phyloP scores from a whole-genome alignment of 305 asterid species.

The Fraxinus greggii region DNA sequence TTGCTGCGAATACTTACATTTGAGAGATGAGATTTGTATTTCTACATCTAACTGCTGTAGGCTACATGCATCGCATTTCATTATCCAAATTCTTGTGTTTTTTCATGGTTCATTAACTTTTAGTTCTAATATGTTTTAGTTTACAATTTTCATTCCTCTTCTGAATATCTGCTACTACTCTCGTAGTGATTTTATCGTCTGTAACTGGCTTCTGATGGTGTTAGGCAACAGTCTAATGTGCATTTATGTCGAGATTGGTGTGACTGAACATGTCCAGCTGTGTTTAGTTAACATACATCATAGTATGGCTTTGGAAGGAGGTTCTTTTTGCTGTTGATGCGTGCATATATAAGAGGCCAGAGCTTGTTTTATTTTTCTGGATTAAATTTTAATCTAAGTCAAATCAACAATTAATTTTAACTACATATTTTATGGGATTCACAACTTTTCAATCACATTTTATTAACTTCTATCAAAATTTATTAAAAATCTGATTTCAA shows the following conservation, averaged over 20 bases:
- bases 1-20: conserved; percentile 2
- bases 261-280: neutral
- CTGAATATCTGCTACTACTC: neutral
- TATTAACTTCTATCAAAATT: too few relatives aligned
- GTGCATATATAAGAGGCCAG: neutral
- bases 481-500: too few relatives aligned
- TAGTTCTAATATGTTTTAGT: neutral
- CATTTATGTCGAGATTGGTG: neutral
- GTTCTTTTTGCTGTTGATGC: neutral
- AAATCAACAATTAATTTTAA: too few relatives aligned
- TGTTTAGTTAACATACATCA: neutral
- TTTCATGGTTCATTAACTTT: neutral
- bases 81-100: neutral
- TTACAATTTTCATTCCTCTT: neutral
- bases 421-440: too few relatives aligned
- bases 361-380: neutral
- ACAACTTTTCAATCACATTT: too few relatives aligned
- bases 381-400: too few relatives aligned
- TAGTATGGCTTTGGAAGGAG: neutral
- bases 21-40: neutral
- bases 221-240: neutral
- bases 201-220: neutral
- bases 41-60: neutral
- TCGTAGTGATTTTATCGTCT: neutral
- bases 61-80: neutral